Base-by-base conservation (phyloP, 257 asterid species). In the Solanum ahanhuiri region DNA sequence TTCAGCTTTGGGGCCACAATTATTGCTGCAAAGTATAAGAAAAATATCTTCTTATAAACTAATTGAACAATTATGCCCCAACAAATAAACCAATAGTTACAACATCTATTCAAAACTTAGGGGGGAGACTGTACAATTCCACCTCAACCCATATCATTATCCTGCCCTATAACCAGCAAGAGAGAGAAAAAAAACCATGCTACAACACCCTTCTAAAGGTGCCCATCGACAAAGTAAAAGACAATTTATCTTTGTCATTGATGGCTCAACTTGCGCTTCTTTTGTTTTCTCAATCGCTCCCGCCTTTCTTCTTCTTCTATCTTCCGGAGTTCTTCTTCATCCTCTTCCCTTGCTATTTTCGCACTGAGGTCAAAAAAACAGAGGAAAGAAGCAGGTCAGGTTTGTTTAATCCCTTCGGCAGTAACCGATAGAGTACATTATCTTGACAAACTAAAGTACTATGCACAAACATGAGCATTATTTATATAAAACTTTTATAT, bases 251-350 rank as follows among this genome's bases (percentile, higher is more conserved):
- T 43, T 28, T 1, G 86, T 89, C 89, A 91, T 60, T 87, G 75
- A 54, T 83, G 85, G 70, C 75, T 83, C 81, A 85, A 67, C 90
- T 93, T 94, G 48, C 94, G 98, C 91, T 89, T 96, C 93, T 91
- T 96, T 2, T 76, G 84, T 83, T 54, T 91, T 20, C 95, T 92
- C 92, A 89, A 18, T 75, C 87, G 87, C 72, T 93, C 95, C 89
- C 94, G 92, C 87, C 84, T 92, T 35, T 95, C 98, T 89, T 95
- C 98, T 90, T 95, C 98, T 87, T 95, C 95, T 79, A 93, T 88
- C 93, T 91, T 58, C 25, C 91, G 96, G 7, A 87, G 93, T 87
- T 94, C 93, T 90, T 95, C 98, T 77, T 93, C 98, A 69, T 96
- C 99, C 91, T 96, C 99, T 88, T 63, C 9, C 31, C 88, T 87